Conservation (phyloP, 495 filamentous ascomycete species). For the Lepraria neglecta region DNA sequence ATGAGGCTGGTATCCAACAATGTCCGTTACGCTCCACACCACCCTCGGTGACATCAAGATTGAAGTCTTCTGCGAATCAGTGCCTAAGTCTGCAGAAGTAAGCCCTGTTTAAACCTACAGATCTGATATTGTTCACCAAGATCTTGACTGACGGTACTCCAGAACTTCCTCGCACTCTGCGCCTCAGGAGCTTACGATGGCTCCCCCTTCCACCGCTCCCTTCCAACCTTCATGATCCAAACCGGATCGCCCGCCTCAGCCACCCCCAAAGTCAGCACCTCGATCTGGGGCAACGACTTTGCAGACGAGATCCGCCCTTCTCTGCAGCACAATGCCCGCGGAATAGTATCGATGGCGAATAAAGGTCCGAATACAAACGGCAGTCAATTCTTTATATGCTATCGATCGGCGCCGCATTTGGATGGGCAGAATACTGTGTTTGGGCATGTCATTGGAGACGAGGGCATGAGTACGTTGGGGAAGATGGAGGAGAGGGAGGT, state of each 20-base stretch:
- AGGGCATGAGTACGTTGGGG: slow-evolving; percentile 43
- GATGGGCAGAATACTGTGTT: slow-evolving; percentile 94
- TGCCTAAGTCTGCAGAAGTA: slow-evolving; percentile 82
- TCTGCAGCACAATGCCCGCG: slow-evolving; percentile 77
- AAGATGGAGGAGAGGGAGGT: slow-evolving; percentile 74
- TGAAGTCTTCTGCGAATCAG: slow-evolving; percentile 91
- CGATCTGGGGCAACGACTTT: slow-evolving; percentile 74
- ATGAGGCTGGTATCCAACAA: slow-evolving; percentile 8
- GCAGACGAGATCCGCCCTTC: slow-evolving; percentile 90
- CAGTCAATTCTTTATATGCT: slow-evolving; percentile 89
- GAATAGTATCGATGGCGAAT: slow-evolving; percentile 91
- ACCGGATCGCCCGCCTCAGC: slow-evolving; percentile 54
- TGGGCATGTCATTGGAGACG: slow-evolving; percentile 64
- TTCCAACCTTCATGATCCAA: slow-evolving; percentile 89
- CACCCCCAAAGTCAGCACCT: slow-evolving; percentile 72
- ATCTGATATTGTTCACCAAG: background rate
- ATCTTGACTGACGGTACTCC: slow-evolving; percentile 13
- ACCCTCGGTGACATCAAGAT: slow-evolving; percentile 87
- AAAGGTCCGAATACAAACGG: slow-evolving; percentile 75
- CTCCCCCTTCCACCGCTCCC: slow-evolving; percentile 86
- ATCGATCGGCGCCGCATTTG: slow-evolving; percentile 80
- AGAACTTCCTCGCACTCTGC: slow-evolving; percentile 97
- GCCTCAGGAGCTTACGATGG: slow-evolving; percentile 79
- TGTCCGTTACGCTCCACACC: slow-evolving; percentile 73
- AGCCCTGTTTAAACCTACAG: background rate